Conservation (phyloP, 2,329 filamentous ascomycete species). For the Huntiella bhutanensis region DNA sequence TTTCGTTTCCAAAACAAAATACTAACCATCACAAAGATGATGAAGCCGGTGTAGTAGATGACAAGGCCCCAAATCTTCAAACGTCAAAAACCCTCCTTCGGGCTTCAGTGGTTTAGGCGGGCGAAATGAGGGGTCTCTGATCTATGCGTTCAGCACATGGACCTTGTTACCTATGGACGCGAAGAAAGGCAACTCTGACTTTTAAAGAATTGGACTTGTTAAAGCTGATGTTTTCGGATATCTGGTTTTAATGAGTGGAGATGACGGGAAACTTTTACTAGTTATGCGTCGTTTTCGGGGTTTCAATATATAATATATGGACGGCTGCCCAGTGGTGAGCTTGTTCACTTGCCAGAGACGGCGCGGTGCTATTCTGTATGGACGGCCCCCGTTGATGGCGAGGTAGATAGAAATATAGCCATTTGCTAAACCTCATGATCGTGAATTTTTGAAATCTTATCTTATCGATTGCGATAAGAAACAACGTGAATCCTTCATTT, state of each 20-base stretch:
- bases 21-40: slow-evolving; percentile 51
- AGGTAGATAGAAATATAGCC: too few relatives aligned
- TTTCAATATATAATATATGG: too few relatives aligned
- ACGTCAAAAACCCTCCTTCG: slow-evolving; percentile 65
- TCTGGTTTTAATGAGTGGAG: not conserved
- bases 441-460: too few relatives aligned
- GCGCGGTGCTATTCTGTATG: too few relatives aligned
- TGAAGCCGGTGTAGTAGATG: slow-evolving; percentile 98
- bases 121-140: slow-evolving; percentile 59
- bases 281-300: too few relatives aligned
- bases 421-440: too few relatives aligned
- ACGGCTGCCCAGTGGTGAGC: too few relatives aligned
- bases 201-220: slow-evolving; percentile 14
- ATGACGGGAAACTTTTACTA: too few relatives aligned
- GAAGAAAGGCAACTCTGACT: slow-evolving; percentile 92
- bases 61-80: slow-evolving; percentile 46
- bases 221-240: not conserved
- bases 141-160: slow-evolving; percentile 97
- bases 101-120: slow-evolving; percentile 76
- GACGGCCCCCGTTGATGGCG: too few relatives aligned
- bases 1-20: not conserved
- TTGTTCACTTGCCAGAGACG: too few relatives aligned
- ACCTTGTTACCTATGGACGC: slow-evolving; percentile 99
- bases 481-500: too few relatives aligned
- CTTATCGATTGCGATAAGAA: too few relatives aligned